phyloP scores from a whole-genome alignment of 148 eudicot genomes.

The Chenopodium formosanum region DNA sequence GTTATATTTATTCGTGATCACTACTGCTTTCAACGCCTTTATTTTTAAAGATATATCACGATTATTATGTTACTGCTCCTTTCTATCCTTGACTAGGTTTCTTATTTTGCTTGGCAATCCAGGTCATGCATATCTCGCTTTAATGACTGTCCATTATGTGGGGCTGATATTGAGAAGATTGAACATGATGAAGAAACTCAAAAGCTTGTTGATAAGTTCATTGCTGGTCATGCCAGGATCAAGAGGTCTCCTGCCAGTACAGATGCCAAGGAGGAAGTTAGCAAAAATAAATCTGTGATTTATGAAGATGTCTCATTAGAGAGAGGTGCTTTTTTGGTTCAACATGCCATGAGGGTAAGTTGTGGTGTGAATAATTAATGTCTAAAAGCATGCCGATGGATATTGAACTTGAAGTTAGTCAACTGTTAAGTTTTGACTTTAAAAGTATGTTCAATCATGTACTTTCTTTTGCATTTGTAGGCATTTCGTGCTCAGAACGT shows the following conservation, averaged over 20 bases:
- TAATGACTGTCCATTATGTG: constrained; percentile 92
- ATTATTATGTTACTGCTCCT: neutral
- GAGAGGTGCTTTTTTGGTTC: constrained; percentile 90
- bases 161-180: constrained; percentile 89
- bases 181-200: constrained; percentile 80
- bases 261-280: constrained; percentile 48
- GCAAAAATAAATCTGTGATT: constrained; percentile 70
- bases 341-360: constrained; percentile 98
- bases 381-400: neutral
- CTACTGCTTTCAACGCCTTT: neutral
- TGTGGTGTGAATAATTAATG: neutral
- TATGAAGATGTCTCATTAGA: constrained; percentile 96
- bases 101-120: constrained; percentile 21
- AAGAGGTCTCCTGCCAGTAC: constrained; percentile 66
- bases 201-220: constrained; percentile 85
- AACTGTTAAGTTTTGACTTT: neutral
- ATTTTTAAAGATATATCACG: neutral
- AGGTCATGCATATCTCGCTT: constrained; percentile 90
- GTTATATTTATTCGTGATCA: constrained; percentile 12
- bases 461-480: constrained; percentile 33
- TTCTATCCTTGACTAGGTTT: constrained; percentile 8
- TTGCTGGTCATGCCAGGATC: constrained; percentile 96
- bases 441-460: neutral
- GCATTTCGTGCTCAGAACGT: constrained; percentile 90
- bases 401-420: neutral